Percentiles rank a stretch among this genome's conserved stretches.
Evolutionary conservation across 768 basidiomycete species (phyloP).

Genomic region (Mrakia gelida): DNA sequence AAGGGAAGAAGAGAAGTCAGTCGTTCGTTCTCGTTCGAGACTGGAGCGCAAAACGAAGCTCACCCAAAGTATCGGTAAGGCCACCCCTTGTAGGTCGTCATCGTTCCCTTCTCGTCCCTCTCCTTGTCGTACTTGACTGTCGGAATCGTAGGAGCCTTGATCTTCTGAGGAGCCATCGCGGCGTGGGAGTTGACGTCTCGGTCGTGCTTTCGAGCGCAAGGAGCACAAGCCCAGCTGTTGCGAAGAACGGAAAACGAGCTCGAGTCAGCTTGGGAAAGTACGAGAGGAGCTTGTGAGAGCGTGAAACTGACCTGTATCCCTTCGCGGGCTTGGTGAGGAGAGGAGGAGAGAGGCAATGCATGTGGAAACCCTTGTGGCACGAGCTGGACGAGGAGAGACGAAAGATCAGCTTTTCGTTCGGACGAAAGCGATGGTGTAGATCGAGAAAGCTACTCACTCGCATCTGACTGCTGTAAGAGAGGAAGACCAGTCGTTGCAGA

Average conservation of each 20-base stretch:
- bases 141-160: conserved; percentile 8
- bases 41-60: conserved; percentile 40
- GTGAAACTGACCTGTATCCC: conserved; percentile 26
- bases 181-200: conserved; percentile 4
- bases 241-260: not conserved
- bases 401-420: not conserved
- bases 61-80: conserved; percentile 93
- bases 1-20: conserved; percentile 6
- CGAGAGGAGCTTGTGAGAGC: not conserved
- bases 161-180: not conserved
- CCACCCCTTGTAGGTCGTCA: conserved; percentile 40
- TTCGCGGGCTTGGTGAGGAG: conserved; percentile 17
- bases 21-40: not conserved
- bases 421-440: not conserved
- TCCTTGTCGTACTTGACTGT: conserved; percentile 12
- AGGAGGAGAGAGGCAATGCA: conserved; percentile 23
- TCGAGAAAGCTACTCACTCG: conserved; percentile 16
- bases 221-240: conserved; percentile 11
- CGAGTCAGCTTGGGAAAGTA: not conserved
- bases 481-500: conserved; percentile 84
- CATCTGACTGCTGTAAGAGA: conserved; percentile 55
- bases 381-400: not conserved
- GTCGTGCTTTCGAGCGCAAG: conserved; percentile 21
- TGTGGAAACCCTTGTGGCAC: conserved; percentile 27
- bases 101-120: not conserved